Evolutionary conservation across 2,329 filamentous ascomycete genomes (phyloP), one percentile per base, ranked within the genome.

Genomic region (Arachnopeziza araneosa): DNA sequence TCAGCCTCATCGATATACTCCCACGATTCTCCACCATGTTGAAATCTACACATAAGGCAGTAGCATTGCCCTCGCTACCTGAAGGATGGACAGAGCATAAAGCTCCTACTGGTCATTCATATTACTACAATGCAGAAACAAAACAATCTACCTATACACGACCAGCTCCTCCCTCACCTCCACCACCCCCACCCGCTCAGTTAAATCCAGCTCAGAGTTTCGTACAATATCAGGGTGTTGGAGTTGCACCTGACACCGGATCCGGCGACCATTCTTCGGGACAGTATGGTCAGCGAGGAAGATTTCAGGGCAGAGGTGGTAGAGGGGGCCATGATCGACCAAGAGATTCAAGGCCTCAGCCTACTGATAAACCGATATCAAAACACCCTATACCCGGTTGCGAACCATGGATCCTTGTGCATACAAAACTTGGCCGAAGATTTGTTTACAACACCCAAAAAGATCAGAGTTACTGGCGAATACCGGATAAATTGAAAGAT

Each of bases 31-130:
- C 22, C 14, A 63, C 55, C 24, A 91, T 91, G 88, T 78, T 93
- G 54, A 91, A 86, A 71, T 90, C 88, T 22, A 93, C 90, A n/a
- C 86, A 93, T 74, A 85, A 83, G 62, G 80, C 85, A 23, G 80
- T 82, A 10, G 55, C 63, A 23, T 66, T 59, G 14, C 79, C 83
- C 52, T 84, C 89, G 44, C 79, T 97, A 0, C 88, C 87, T 26
- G 80, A 87, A 51, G 92, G 91, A 64, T 97, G 93, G 93, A 91
- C 89, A n/a, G 90, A 96, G 74, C 92, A 97, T 76, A 93, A 87
- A 75, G 91, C 93, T 56, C 93, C 92, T 6, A 88, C 88, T 55
- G 85, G 85, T 4, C 92, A 96, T 74, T 81, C 82, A 26, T 97
- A 96, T 77, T 97, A 93, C 75, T 95, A 96, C 78, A 88, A 96